Evolutionary conservation across 2,329 filamentous ascomycete genomes (phyloP), one percentile per base, ranked within the genome.

Genomic region (Phyllachora maydis): DNA sequence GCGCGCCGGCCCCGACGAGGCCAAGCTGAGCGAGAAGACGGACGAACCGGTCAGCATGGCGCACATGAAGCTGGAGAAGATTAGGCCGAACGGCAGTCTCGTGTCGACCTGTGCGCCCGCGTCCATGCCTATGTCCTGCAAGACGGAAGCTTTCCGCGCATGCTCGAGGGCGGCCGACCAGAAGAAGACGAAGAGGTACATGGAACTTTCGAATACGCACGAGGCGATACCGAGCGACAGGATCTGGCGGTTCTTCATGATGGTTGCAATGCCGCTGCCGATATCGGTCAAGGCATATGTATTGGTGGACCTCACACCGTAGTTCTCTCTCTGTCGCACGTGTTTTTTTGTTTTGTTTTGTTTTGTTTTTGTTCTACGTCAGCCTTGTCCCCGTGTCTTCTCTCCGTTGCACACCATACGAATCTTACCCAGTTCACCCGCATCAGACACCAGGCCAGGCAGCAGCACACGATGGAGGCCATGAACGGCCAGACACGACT

Each of bases 181-280:
- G 45, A 65, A 67, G 40, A 67, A 69, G 27, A 70, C 59, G 35
- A 68, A 68, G 8, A 70, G 48, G 35, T 68, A 69, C 49, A 69
- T 62, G 14, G 59, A 54, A 11, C 62, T 62, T 41, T 71, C 65
- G 34, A 69, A 67, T 36, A 65, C 54, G 28, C 54, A 64, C 4
- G 59, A 59, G 3, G 55, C 50, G 19, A 67, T 39, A 3, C 49
- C 52, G 4, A 70, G 43, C 2, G 56, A 48, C 11, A 63, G 36
- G 24, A 68, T 54, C 3, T 54, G 51, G 21, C 49, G 52, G 32
- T 60, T 55, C 38, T 34, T 38, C 18, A 41, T 16, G 21, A 40
- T 37, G 14, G 36, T 23, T 28, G 27, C 34, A 5, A 44, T 18
- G 15, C 34, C 36, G 8, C 18, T 29, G 18, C 28, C 31, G 21